Percentiles rank a stretch among this genome's conserved stretches.
phyloP scores from a whole-genome alignment of 1,284 basidiomycete genomes.

The Cutaneotrichosporon sp. region DNA sequence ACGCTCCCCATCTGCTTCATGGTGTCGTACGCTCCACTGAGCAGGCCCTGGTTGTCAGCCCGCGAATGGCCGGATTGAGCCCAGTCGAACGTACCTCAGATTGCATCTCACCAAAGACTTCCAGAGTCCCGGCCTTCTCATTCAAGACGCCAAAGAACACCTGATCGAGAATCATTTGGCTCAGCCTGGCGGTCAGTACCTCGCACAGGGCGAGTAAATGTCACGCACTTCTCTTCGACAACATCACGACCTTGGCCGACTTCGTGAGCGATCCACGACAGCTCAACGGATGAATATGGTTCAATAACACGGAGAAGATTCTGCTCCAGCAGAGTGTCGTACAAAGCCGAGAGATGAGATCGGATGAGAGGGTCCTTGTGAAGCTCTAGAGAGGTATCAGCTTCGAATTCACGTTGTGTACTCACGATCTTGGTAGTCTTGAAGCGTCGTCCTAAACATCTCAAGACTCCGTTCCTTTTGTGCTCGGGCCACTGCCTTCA shows the following conservation, averaged over 20 bases:
- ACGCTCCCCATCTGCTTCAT: conserved; percentile 86
- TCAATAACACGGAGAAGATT: conserved; percentile 92
- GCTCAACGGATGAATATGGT: conserved; percentile 88
- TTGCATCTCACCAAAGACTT: conserved; percentile 80
- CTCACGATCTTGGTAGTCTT: conserved; percentile 80
- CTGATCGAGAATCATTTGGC: conserved; percentile 98
- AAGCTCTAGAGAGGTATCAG: conserved; percentile 58
- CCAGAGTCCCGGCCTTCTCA: conserved; percentile 85
- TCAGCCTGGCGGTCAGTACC: conserved; percentile 57
- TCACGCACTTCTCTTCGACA: conserved; percentile 85
- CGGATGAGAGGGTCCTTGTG: conserved; percentile 91
- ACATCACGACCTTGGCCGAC: conserved; percentile 85
- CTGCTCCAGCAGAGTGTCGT: conserved; percentile 92
- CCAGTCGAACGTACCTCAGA: conserved; percentile 75
- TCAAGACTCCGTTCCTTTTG: conserved; percentile 84
- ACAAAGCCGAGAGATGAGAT: conserved; percentile 84
- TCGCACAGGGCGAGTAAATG: neutral
- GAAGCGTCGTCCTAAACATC: conserved; percentile 79
- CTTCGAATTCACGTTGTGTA: neutral
- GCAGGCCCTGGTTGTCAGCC: conserved; percentile 19
- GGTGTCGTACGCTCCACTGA: conserved; percentile 75
- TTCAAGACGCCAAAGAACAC: conserved; percentile 90
- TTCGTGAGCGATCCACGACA: conserved; percentile 79
- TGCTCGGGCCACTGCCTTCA: conserved; percentile 91
- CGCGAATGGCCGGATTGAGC: neutral